Base-by-base conservation (phyloP, 2,329 filamentous ascomycete genomes). In the Colletotrichum australisinense region DNA sequence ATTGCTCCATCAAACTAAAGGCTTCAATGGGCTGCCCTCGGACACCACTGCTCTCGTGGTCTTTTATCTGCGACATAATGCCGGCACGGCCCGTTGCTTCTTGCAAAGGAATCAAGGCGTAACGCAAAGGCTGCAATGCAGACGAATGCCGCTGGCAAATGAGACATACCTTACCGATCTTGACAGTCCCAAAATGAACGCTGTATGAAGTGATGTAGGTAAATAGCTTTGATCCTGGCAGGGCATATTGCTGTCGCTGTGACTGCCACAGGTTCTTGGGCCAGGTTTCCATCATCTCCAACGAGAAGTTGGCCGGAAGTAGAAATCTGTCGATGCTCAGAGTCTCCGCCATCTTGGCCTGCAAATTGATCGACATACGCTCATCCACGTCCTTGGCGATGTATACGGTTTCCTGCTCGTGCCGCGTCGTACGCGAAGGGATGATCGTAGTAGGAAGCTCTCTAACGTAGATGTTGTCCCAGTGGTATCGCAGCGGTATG, bases 381-480 rank as follows among this genome's bases (percentile, higher is more conserved):
- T 53, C 16, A 28, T 63, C 46, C 4, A 63, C 42, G 28, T 63
- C 62, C 28, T 53, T 63, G n/a, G 62, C 62, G 46, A 63, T 32
- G 62, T 63, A 63, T 11, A 63, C 35, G 7, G 46, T 63, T n/a
- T 63, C 52, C 16, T 52, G 26, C 14, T 63, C 62, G 62, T 63
- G 52, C n/a, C 46, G 26, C 12, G 28, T 35, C 8, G 38, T 63
- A 14, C 16, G 46, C 1, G 62, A 63, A 5, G 62, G 38, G 3
- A 63, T 53, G 46, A 63, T 63, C 4, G 16, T 53, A 7, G 30
- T n/a, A 26, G 62, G 46, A 30, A 63, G 62, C 28, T 63, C 62
- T 14, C 62, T 30, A 7, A 63, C 62, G n/a, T 53, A 63, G 46
- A 63, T 63, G n/a, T 55, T 63, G 46, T 63, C 62, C 42, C 62